Percentiles rank a stretch among this genome's conserved stretches.
Evolutionary conservation across 2,329 filamentous ascomycete species (phyloP).

Genomic region (Arthrinium puccinioides): DNA sequence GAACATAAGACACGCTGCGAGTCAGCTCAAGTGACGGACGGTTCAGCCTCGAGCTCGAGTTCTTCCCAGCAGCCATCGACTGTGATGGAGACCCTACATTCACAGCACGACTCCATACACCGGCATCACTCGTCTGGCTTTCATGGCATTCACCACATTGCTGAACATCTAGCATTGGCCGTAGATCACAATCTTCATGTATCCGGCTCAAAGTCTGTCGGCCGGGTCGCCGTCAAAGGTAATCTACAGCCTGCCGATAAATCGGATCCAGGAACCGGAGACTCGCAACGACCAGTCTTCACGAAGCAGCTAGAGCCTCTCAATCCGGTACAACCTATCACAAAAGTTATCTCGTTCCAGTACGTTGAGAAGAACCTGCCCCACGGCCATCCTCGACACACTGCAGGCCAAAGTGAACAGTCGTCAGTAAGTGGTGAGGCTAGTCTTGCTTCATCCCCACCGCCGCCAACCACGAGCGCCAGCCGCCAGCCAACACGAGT

Average conservation of each 20-base stretch:
- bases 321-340: slow-evolving; percentile 8
- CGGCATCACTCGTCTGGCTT: slow-evolving; percentile 24
- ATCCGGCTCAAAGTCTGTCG: background rate
- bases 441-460: too few species aligned
- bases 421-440: too few species aligned
- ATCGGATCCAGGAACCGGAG: too few species aligned
- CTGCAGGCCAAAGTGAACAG: too few species aligned
- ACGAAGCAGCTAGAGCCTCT: slow-evolving; percentile 8
- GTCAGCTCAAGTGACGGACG: background rate
- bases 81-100: slow-evolving; percentile 2
- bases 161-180: slow-evolving; percentile 22
- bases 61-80: slow-evolving; percentile 1
- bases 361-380: slow-evolving; percentile 8
- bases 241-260: too few species aligned
- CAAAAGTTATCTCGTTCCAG: slow-evolving; percentile 8
- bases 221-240: background rate
- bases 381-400: slow-evolving; percentile 3
- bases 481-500: too few species aligned
- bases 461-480: too few species aligned
- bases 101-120: slow-evolving; percentile 7
- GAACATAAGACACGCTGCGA: background rate
- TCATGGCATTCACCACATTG: slow-evolving; percentile 24
- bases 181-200: slow-evolving; percentile 5
- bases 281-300: background rate
- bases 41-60: background rate